Evolutionary conservation across 257 asterid species (phyloP).

Genomic region (Echites panduratus): DNA sequence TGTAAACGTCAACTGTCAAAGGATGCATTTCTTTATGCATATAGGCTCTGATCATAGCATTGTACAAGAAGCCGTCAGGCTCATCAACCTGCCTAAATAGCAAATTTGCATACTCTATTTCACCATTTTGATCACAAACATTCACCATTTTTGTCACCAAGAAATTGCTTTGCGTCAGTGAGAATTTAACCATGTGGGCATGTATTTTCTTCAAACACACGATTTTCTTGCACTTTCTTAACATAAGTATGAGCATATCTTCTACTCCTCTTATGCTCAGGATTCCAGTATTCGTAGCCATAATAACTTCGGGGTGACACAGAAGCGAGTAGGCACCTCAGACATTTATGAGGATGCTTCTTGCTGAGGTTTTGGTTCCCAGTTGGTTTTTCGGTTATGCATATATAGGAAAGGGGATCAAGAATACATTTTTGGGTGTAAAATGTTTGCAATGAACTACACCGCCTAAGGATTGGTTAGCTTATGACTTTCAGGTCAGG

Average conservation of each 20-base stretch:
- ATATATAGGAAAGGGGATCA: not conserved
- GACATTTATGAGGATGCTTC: not conserved
- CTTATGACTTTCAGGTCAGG: not conserved
- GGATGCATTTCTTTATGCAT: conserved; percentile 37
- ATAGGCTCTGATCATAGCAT: conserved; percentile 53
- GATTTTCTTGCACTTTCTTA: conserved; percentile 40
- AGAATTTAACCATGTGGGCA: conserved; percentile 57
- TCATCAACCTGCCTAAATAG: conserved; percentile 46
- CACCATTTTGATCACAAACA: conserved; percentile 53
- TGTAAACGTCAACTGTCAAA: conserved; percentile 32
- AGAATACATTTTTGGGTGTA: not conserved
- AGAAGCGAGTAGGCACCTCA: not conserved
- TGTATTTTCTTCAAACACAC: conserved; percentile 49
- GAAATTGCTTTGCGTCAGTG: conserved; percentile 58
- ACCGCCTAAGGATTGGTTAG: not conserved
- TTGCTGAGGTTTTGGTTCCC: not conserved
- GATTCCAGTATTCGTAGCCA: conserved; percentile 39
- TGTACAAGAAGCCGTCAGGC: conserved; percentile 52
- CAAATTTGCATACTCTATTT: conserved; percentile 44
- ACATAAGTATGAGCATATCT: conserved; percentile 43
- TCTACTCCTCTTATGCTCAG: conserved; percentile 45
- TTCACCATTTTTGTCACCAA: conserved; percentile 76
- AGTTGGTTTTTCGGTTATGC: not conserved
- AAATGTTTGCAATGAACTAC: not conserved
- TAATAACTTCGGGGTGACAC: not conserved